Evolutionary conservation across 257 asterid genomes (phyloP), one percentile per base, ranked within the genome.

Genomic region (Nicotiana knightiana): DNA sequence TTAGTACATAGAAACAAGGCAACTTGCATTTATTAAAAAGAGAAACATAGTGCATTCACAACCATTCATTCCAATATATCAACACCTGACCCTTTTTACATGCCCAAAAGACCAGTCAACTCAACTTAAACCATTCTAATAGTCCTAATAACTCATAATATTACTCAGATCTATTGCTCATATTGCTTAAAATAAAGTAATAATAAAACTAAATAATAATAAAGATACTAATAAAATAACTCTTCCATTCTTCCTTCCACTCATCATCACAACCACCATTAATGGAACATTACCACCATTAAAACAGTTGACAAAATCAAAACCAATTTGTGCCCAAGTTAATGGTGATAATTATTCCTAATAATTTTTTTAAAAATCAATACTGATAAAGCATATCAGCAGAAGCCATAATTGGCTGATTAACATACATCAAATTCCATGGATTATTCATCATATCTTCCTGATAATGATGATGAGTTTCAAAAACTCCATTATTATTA

Each of bases 371-470:
- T 55, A 8, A 24, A 43, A 58, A 67, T 90, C 84, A 93, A 84
- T 85, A 89, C 73, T 88, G 92, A 83, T 89, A 90, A 88, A 92
- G 88, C 59, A 70, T 37, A 62, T 91, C 96, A 67, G 91, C 89
- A 0, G 95, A 85, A 4, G 97, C 96, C 91, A 88, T 88, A 79
- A 93, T 90, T 2, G 94, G 95, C n/a, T 90, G 94, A 65, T 88
- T 91, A 57, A 81, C 80, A 76, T 89, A 92, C 88, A 84, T 83
- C 90, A 83, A 71, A 26, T 91, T 90, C 97, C 94, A 94, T 2
- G 89, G 80, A 80, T 84, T 90, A 79, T 83, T 89, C 87, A 83
- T 48, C 85, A 90, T 80, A 71, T 88, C 94, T 80, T 86, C 88
- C 15, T 59, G 82, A 11, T 5, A 43, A 28, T 24, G 87, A 81